phyloP scores from a whole-genome alignment of 78 protist species.

The Polysphondylium violaceum region DNA sequence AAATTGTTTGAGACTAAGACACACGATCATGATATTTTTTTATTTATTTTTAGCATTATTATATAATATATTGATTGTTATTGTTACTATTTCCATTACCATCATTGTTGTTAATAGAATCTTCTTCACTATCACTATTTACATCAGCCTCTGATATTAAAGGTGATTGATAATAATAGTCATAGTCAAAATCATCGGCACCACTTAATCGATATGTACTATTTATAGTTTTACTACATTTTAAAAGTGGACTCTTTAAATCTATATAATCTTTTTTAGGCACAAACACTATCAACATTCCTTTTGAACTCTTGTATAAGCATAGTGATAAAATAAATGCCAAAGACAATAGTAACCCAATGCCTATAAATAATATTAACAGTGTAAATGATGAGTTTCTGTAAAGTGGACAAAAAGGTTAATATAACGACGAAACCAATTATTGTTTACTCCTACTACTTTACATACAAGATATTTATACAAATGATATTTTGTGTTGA shows the following conservation, averaged over 20 bases:
- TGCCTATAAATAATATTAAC: neutral
- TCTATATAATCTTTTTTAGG: too few species aligned
- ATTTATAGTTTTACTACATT: neutral
- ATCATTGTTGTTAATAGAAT: neutral
- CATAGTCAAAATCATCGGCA: neutral
- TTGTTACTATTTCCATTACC: neutral
- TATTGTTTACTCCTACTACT: neutral
- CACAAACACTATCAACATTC: too few species aligned
- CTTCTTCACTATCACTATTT: neutral
- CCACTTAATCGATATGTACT: too few species aligned
- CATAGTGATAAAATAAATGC: constrained; percentile 22
- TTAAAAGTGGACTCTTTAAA: neutral
- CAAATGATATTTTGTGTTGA: constrained; percentile 49
- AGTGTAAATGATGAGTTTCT: constrained; percentile 31
- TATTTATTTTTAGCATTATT: constrained; percentile 3
- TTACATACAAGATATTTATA: constrained; percentile 50
- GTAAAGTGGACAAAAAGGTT: neutral
- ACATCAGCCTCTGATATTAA: neutral
- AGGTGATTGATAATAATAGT: too few species aligned
- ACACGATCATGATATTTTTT: too few species aligned
- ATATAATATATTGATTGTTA: neutral
- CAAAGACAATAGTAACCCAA: constrained; percentile 18
- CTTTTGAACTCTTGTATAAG: neutral
- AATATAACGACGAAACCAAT: neutral
- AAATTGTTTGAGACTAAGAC: too few species aligned